phyloP scores from a whole-genome alignment of 1,284 basidiomycete genomes.

The Puccinia polysora region DNA sequence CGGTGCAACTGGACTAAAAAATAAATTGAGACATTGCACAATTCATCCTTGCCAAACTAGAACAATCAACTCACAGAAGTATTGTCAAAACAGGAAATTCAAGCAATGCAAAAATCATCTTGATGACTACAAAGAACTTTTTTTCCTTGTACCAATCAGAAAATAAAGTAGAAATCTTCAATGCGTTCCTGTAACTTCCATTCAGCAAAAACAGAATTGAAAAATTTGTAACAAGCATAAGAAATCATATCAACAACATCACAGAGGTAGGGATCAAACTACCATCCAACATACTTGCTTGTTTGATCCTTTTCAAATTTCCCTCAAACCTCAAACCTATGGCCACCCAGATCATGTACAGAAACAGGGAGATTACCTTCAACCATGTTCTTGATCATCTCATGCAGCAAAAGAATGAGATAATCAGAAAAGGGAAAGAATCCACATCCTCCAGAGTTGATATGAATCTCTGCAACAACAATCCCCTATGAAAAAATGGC shows the following conservation, averaged over 20 bases:
- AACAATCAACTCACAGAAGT: too few relatives aligned
- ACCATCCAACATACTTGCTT: background rate
- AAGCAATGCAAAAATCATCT: too few relatives aligned
- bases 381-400: background rate
- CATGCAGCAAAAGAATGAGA: background rate
- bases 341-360: background rate
- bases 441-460: background rate
- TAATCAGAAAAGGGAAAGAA: background rate
- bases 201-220: background rate
- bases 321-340: background rate
- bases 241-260: background rate
- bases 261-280: background rate
- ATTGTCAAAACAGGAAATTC: too few relatives aligned
- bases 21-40: too few relatives aligned
- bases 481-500: background rate
- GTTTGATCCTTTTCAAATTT: background rate
- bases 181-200: background rate
- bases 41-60: too few relatives aligned
- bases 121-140: too few relatives aligned
- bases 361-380: background rate
- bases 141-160: too few relatives aligned
- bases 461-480: background rate
- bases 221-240: background rate
- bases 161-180: background rate
- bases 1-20: too few relatives aligned